Evolutionary conservation across 2,329 filamentous ascomycete genomes (phyloP), one percentile per base, ranked within the genome.

Genomic region (Alternaria ventricosa): DNA sequence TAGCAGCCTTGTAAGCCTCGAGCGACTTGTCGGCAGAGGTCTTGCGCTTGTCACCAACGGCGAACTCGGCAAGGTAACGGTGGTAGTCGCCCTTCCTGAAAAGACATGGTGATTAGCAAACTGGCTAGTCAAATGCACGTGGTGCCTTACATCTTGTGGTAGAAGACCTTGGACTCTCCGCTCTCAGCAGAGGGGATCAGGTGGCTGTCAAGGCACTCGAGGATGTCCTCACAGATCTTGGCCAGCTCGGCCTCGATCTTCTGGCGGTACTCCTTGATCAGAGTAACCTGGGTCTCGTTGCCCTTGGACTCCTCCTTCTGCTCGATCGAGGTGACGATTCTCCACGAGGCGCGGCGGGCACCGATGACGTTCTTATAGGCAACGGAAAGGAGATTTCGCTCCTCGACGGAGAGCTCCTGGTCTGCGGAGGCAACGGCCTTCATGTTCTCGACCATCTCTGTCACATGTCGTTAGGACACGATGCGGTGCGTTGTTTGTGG

Each of bases 361-460:
- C 94, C 94, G 80, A 97, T 96, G 82, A 97, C 94, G 86, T 97
- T 97, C 91, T 97, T 97, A 90, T 97, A 97, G 84, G 94, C 94
- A 81, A 97, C 94, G 65, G 94, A 97, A 68, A 97, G 90, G 71
- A 97, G 93, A 87, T 97, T 97, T 82, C 94, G 92, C 89, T 97
- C 94, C 86, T 97, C 95, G 74, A 97, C 94, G 70, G 84, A 85
- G 63, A 87, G 83, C 79, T 87, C 85, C 79, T 85, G 84, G 78
- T 87, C 84, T 75, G 95, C 93, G 74, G 92, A 94, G 78, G 95
- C 95, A 79, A 97, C 95, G 75, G 92, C 90, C 90, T 97, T 98
- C 95, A 98, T 98, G 90, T 97, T 97, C 88, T 97, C 94, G 75
- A 98, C 95, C 95, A 98, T 97, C 86, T 97, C 95, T 97, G 84